Base-by-base conservation (phyloP, 345 rosid species). In the Theobroma cacao region DNA sequence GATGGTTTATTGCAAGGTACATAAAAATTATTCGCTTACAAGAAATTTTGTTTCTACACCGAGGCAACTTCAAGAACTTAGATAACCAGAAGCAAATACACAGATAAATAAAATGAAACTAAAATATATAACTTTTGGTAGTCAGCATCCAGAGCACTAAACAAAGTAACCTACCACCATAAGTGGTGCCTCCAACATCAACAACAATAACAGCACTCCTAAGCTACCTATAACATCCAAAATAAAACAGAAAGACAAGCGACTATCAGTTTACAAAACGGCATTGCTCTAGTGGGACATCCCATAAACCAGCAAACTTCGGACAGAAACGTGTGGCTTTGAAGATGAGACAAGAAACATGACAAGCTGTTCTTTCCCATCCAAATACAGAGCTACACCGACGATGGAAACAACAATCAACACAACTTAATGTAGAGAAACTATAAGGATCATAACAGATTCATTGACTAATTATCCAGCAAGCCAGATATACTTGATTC, bases 131-230 rank as follows among this genome's bases (percentile, higher is more conserved):
- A 53, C 75, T 72, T 11, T 30, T n/a, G 11, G 24, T 72, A 5
- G 61, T 72, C 62, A 52, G 33, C 75, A 45, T 72, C 43, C 61
- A 71, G 61, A 52, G 15, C 33, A 41, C 13, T 67, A 67, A 67
- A 67, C 20, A 53, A 68, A 43, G n/a, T 43, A 43, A 26, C 34
- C 55, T 24, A 26, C 52, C 55, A 68, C 55, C 55, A 41, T 26
- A 68, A 24, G 20, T 3, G 36, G 12, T 1, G 14, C 34, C 22
- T 24, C 31, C n/a, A 68, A 43, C 47, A 52, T 53, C 31, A 34
- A 58, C 58, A 52, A 33, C 31, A 72, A 11, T 33, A 72, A 71
- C 30, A 52, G 47, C 17, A 47, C 48, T 48, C 26, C 41, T 30
- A 74, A 30, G 24, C 36, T 36, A 74, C 24, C 31, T 14, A 59